phyloP scores from a whole-genome alignment of 768 basidiomycete species.

The Tylopilus felleus region DNA sequence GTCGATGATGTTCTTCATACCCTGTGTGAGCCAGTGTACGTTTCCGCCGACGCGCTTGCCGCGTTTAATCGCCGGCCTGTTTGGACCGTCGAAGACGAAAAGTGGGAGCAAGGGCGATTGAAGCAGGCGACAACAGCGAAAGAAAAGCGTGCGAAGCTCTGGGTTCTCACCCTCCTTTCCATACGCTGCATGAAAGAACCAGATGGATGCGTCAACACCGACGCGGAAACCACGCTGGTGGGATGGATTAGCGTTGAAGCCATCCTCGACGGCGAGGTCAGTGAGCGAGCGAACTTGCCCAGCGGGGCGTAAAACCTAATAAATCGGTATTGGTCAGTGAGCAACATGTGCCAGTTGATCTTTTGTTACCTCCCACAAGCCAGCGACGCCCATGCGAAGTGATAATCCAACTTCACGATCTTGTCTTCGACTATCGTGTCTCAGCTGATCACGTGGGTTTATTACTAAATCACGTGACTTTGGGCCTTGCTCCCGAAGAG shows the following conservation, averaged over 20 bases:
- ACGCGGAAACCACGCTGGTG: constrained; percentile 72
- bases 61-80: constrained; percentile 77
- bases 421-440: background rate
- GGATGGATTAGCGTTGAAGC: constrained; percentile 64
- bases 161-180: constrained; percentile 84
- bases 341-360: background rate
- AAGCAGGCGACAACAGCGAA: constrained; percentile 77
- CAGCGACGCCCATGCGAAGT: constrained; percentile 44
- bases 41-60: constrained; percentile 66
- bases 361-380: constrained; percentile 46
- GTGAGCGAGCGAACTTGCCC: constrained; percentile 71
- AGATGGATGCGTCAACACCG: constrained; percentile 82
- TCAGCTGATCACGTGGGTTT: constrained; percentile 1
- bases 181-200: constrained; percentile 73
- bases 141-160: constrained; percentile 79
- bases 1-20: constrained; percentile 75
- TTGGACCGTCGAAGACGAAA: constrained; percentile 90
- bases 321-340: constrained; percentile 3
- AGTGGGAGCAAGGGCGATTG: constrained; percentile 78
- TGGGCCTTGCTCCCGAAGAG: too few relatives aligned
- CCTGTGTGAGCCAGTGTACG: constrained; percentile 62
- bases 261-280: constrained; percentile 69
- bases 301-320: constrained; percentile 66
- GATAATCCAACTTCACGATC: background rate
- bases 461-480: constrained; percentile 3